phyloP scores from a whole-genome alignment of 306 rosid genomes.

The Begonia masoniana region DNA sequence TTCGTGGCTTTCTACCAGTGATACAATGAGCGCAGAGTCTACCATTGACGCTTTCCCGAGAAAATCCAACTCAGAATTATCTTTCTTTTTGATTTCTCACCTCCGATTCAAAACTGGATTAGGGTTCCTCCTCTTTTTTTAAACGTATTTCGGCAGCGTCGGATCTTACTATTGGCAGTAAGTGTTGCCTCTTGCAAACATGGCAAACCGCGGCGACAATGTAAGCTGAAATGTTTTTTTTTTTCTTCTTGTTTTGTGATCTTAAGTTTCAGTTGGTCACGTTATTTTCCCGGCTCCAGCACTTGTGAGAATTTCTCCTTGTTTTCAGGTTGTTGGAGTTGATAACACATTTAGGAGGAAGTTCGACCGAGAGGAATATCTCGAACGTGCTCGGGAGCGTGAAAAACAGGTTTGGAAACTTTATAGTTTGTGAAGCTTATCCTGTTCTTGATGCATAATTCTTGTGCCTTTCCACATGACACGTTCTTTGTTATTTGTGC shows the following conservation, averaged over 20 bases:
- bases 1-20: too few relatives aligned
- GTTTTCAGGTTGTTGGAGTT: constrained; percentile 50
- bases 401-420: constrained; percentile 49
- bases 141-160: not conserved
- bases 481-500: constrained; percentile 1
- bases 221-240: constrained; percentile 33
- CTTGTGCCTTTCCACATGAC: constrained; percentile 1
- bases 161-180: not conserved
- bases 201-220: constrained; percentile 50
- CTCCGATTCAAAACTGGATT: not conserved
- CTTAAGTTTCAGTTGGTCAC: not conserved
- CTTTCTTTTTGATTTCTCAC: not conserved
- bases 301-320: not conserved
- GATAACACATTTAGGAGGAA: constrained; percentile 94
- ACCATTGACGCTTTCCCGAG: too few relatives aligned
- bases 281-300: not conserved
- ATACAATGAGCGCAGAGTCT: too few relatives aligned
- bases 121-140: not conserved
- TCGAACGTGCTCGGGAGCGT: constrained; percentile 91
- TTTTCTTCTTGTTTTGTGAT: not conserved
- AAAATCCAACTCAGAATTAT: too few relatives aligned
- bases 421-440: constrained; percentile 1
- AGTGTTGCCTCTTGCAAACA: constrained; percentile 10
- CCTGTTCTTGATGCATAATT: not conserved
- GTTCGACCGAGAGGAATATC: constrained; percentile 86